Base-by-base conservation (phyloP, 23 red algal species). In the Agarophyton chilense region DNA sequence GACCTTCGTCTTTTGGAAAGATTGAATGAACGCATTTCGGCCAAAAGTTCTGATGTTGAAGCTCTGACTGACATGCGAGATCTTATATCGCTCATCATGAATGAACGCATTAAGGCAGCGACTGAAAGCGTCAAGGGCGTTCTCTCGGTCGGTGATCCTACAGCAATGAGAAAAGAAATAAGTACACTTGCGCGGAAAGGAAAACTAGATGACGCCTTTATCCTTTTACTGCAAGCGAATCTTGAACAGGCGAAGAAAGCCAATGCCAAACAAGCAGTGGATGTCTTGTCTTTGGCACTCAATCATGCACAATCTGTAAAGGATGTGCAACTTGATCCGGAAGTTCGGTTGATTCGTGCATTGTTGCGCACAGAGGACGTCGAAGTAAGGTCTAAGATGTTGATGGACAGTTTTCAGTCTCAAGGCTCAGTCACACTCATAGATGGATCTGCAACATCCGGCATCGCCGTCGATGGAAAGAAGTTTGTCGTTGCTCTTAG, bases 181-280 rank as follows among this genome's bases (percentile, higher is more conserved):
- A 72, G 86, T 56, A 34, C 52, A 34, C 44, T 99, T 41, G 66
- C 75, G 31, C 49, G 56, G 26, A 81, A 84, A 55, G 94, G 94
- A n/a, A 90, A 89, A 42, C 52, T 99, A 44, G 97, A 99, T 81
- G 94, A 94, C 45, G 93, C 97, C 3, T 96, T 99, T 28, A 52
- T 96, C 56, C 85, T 99, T 22, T 73, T 99, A 25, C 55, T 99
- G 45, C 84, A 84, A 57, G 97, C 87, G 17, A 99, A 99, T 71
- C 43, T 95, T 12, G 88, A 99, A 33, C 83, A 95, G 79, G 97
- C 97, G 10, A 67, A 92, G 53, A 89, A 94, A 58, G 93, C 90
- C 0, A 81, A 81, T 17, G 83, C 83, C 13, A 70, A 79, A 13
- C 71, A 94, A 18, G 90, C 90, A 21, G 90, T 96, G 2, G 21